Percentiles rank a stretch among this genome's conserved stretches.
Conservation (phyloP, 2,329 filamentous ascomycete genomes). For the Periconia sp. region DNA sequence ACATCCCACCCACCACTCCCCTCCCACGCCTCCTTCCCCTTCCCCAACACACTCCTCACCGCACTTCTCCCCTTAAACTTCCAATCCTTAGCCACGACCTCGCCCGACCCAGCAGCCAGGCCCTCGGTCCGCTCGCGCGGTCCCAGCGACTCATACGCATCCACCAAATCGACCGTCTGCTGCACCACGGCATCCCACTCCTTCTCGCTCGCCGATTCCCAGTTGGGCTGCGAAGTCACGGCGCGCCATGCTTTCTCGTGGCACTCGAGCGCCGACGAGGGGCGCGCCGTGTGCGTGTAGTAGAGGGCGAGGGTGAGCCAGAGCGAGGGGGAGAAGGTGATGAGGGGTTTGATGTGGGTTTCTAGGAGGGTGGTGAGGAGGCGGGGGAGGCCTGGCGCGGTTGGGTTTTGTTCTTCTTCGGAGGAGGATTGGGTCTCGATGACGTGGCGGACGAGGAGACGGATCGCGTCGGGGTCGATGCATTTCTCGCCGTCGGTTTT, state of each 20-base stretch:
- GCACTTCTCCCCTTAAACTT: conserved; percentile 85
- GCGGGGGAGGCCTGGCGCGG: conserved; percentile 55
- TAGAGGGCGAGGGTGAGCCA: conserved; percentile 76
- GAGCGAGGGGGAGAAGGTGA: conserved; percentile 75
- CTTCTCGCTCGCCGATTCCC: conserved; percentile 59
- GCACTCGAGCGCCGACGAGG: conserved; percentile 72
- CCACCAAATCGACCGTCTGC: conserved; percentile 78
- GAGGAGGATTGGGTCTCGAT: conserved; percentile 43
- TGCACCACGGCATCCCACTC: conserved; percentile 74
- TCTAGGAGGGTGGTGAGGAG: conserved; percentile 75
- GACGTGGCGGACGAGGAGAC: conserved; percentile 71
- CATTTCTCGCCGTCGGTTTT: conserved; percentile 70
- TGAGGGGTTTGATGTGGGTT: conserved; percentile 73
- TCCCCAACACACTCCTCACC: conserved; percentile 78
- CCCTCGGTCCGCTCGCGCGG: conserved; percentile 55
- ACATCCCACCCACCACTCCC: conserved; percentile 68
- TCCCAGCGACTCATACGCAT: conserved; percentile 76
- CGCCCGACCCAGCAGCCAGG: conserved; percentile 50
- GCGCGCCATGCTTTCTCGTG: conserved; percentile 90
- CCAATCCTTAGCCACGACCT: conserved; percentile 77
- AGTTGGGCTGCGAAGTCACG: conserved; percentile 58
- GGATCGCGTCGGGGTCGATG: conserved; percentile 73
- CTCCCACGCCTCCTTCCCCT: conserved; percentile 82
- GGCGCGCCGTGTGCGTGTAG: conserved; percentile 72
- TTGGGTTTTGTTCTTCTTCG: conserved; percentile 43